Conservation (phyloP, 139 green algal genomes). For the Zygnema circumcarinatum region DNA sequence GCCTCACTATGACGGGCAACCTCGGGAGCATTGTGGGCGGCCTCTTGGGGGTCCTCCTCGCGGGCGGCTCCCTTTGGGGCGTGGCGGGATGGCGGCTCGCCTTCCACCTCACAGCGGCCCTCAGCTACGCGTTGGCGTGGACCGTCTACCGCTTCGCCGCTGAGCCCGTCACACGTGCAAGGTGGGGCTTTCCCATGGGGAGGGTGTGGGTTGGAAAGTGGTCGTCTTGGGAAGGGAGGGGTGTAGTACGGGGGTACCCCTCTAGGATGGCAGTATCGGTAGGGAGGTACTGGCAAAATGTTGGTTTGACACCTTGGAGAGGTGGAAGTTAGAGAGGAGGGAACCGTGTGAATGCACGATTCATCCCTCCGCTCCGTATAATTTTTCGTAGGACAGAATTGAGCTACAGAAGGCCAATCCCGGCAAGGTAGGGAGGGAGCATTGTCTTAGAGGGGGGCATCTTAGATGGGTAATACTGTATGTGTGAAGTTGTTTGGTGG, state of each 20-base stretch:
- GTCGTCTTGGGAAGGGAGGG: not conserved
- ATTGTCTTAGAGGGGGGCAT: too few species aligned
- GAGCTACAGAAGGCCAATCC: too few species aligned
- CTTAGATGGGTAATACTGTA: too few species aligned
- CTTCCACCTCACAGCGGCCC: conserved; percentile 65
- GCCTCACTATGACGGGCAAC: conserved; percentile 36
- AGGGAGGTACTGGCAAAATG: not conserved
- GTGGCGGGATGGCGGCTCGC: conserved; percentile 77
- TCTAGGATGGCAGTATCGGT: not conserved
- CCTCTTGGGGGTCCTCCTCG: conserved; percentile 25
- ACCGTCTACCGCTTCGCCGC: conserved; percentile 41
- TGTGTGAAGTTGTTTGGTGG: too few species aligned
- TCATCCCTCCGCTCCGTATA: too few species aligned
- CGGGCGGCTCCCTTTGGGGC: conserved; percentile 25
- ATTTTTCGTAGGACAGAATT: too few species aligned
- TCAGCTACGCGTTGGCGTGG: conserved; percentile 40
- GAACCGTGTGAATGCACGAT: too few species aligned
- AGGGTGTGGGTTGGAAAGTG: too few species aligned
- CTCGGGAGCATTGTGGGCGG: conserved; percentile 52
- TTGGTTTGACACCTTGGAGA: too few species aligned
- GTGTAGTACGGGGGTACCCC: not conserved
- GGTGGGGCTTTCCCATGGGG: not conserved
- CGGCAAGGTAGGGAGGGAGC: too few species aligned
- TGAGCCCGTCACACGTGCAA: conserved; percentile 19
- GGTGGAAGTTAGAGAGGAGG: too few species aligned